Evolutionary conservation across 2,329 filamentous ascomycete genomes (phyloP), one percentile per base, ranked within the genome.

Genomic region (Oidium heveae): DNA sequence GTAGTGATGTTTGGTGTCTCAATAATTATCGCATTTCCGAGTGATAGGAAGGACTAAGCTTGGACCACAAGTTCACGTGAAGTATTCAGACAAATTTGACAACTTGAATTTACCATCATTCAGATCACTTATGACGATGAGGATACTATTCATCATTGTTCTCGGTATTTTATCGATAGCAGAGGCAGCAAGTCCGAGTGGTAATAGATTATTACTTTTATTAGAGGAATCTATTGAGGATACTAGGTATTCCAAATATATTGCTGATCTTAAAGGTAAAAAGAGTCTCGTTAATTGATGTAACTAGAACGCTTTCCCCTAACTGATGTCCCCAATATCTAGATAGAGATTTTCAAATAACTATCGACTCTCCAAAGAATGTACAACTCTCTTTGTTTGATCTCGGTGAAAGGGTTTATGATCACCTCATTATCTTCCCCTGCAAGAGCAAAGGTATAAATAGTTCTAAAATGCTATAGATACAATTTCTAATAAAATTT

Each of bases 361-460:
- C 76, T 39, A 88, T 87, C 66, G 79, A 88, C 67, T 87, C 86
- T 8, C 85, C 86, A 57, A 91, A 91, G 71, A 84, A 78, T 66
- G 78, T 86, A 54, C 72, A 74, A 53, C 70, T 96, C 62, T 75
- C 77, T 53, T 74, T 98, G 60, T 94, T 95, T 72, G 74, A 79
- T 65, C 79, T 91, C 59, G 91, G 89, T 65, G 86, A 91, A 71
- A 80, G 84, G 67, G 79, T 77, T 59, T 96, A 88, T 69, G 89
- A 96, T 70, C 89, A 98, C 69, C 71, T 96, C 59, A 69, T 96
- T 59, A 75, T 98, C 61, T 78, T 96, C 59, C 91, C 91, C 54
- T 79, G 82, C 57, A 94, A 89, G 69, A 79, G 85, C 34, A 98
- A 98, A 76, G 88, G 84, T 86, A 66, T 55, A 67, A 18, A n/a